Percentiles rank a stretch among this genome's conserved stretches.
phyloP scores from a whole-genome alignment of 495 filamentous ascomycete genomes.

The Thozetella sp. region DNA sequence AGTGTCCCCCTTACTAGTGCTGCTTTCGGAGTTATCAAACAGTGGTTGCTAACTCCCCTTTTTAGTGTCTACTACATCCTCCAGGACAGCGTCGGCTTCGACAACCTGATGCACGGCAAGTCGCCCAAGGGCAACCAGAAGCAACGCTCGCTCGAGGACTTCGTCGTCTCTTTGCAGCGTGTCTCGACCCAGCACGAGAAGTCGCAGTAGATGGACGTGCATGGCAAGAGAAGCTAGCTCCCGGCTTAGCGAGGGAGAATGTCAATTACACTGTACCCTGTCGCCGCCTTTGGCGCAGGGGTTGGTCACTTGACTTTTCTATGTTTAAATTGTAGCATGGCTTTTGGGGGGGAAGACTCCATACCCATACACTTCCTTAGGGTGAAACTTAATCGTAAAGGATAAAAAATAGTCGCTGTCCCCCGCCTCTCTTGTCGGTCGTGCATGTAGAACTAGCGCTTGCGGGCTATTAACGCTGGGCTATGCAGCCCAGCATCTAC shows the following conservation, averaged over 20 bases:
- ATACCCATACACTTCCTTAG: conserved; percentile 13
- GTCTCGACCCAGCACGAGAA: conserved; percentile 85
- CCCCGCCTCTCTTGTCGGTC: neutral
- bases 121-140: conserved; percentile 72
- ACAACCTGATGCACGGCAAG: conserved; percentile 92
- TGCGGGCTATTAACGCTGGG: neutral
- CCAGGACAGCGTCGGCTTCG: conserved; percentile 74
- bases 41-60: conserved; percentile 28
- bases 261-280: neutral
- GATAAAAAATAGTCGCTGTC: conserved; percentile 13
- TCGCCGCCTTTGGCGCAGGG: neutral
- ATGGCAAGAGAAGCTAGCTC: neutral
- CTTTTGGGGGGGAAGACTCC: conserved; percentile 8
- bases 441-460: neutral
- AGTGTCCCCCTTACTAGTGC: conserved; percentile 58
- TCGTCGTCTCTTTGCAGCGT: conserved; percentile 83
- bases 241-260: neutral
- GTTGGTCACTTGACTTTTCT: conserved; percentile 7
- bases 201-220: conserved; percentile 52
- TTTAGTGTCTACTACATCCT: conserved; percentile 72
- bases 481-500: neutral
- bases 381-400: conserved; percentile 25
- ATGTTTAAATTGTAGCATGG: conserved; percentile 6
- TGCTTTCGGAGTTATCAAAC: conserved; percentile 29
- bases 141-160: conserved; percentile 81